phyloP scores from a whole-genome alignment of 768 basidiomycete species.

The Leccinum broughii region DNA sequence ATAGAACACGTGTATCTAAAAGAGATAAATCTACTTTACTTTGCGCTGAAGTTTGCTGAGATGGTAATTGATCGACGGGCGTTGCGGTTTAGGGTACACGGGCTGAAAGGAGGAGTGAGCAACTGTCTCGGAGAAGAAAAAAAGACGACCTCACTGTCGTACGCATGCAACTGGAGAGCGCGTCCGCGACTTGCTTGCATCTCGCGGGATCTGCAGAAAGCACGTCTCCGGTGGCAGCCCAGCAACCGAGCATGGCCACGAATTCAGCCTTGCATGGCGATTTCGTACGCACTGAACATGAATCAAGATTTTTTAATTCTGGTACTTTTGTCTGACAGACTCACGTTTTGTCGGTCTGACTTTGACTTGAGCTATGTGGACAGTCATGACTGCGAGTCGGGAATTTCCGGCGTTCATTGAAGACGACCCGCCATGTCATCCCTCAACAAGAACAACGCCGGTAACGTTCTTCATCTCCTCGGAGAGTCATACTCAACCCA shows the following conservation, averaged over 20 bases:
- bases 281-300: constrained; percentile 10
- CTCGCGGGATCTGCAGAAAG: constrained; percentile 43
- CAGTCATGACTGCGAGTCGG: constrained; percentile 31
- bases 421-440: constrained; percentile 27
- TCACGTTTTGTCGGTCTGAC: constrained; percentile 75
- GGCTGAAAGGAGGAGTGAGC: constrained; percentile 46
- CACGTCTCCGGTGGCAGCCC: constrained; percentile 73
- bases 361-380: constrained; percentile 80
- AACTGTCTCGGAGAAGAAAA: background rate
- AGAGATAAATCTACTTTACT: constrained; percentile 53
- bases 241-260: constrained; percentile 80
- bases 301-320: too few relatives aligned
- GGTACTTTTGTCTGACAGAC: constrained; percentile 15
- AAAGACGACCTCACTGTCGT: constrained; percentile 63
- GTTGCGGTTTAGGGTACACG: constrained; percentile 62
- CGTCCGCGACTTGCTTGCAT: constrained; percentile 61
- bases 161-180: constrained; percentile 80
- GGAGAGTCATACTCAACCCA: background rate
- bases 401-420: constrained; percentile 11
- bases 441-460: constrained; percentile 91
- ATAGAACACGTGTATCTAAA: constrained; percentile 21
- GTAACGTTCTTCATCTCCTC: constrained; percentile 40
- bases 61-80: constrained; percentile 87
- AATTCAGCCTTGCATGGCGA: constrained; percentile 48
- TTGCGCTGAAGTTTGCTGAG: constrained; percentile 77